Evolutionary conservation across 768 basidiomycete genomes (phyloP).

Genomic region (Auricularia heimuer): DNA sequence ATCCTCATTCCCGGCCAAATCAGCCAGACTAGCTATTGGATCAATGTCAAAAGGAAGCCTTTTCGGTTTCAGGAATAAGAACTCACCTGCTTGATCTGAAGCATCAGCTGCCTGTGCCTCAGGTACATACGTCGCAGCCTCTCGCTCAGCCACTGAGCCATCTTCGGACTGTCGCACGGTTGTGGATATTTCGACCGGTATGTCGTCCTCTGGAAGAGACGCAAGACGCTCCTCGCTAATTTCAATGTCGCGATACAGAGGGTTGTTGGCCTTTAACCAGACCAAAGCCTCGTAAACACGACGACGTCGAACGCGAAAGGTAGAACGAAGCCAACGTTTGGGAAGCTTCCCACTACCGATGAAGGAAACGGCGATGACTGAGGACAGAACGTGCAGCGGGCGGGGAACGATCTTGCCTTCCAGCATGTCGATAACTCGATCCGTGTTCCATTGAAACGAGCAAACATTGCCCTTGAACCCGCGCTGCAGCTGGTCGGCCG

Average conservation of each 20-base stretch:
- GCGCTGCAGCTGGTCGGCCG: constrained; percentile 12
- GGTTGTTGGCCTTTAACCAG: constrained; percentile 30
- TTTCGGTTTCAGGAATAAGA: background rate
- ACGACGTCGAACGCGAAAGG: constrained; percentile 24
- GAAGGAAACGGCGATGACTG: constrained; percentile 27
- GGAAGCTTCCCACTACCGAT: constrained; percentile 21
- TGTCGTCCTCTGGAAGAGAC: constrained; percentile 23
- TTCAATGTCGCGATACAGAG: constrained; percentile 18
- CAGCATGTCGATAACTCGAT: constrained; percentile 24
- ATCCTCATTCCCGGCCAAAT: background rate
- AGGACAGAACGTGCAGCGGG: constrained; percentile 18
- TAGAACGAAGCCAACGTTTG: constrained; percentile 18
- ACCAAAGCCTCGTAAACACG: constrained; percentile 21
- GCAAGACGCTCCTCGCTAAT: constrained; percentile 15
- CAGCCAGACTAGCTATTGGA: background rate
- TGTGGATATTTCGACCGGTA: constrained; percentile 21
- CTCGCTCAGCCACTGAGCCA: constrained; percentile 11
- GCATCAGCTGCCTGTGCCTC: constrained; percentile 5
- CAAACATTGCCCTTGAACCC: constrained; percentile 29
- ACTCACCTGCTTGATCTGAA: background rate
- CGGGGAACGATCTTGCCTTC: constrained; percentile 27
- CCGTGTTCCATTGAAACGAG: constrained; percentile 20
- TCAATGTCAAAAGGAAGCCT: background rate
- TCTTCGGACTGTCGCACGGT: constrained; percentile 15
- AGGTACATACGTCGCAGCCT: constrained; percentile 25